Evolutionary conservation across 2,329 filamentous ascomycete genomes (phyloP).

Genomic region (Neoarthrinium moseri): DNA sequence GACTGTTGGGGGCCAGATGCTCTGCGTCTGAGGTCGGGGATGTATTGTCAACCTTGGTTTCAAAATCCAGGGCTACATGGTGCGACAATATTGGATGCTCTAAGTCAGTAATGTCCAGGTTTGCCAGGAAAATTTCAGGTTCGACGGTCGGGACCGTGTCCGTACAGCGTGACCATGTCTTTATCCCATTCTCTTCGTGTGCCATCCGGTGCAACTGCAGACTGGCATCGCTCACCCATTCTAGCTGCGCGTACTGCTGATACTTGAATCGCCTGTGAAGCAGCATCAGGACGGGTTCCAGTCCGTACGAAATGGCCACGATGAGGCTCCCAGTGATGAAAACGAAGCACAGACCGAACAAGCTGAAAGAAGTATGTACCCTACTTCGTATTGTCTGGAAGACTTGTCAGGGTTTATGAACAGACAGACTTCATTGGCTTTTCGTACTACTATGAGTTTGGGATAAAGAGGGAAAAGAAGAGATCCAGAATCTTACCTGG

Average conservation of each 20-base stretch:
- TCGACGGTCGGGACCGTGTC: conserved; percentile 12
- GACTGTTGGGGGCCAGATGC: too few species aligned
- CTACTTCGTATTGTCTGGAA: conserved; percentile 23
- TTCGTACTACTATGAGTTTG: too few species aligned
- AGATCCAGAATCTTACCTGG: neutral
- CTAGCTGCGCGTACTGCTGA: conserved; percentile 17
- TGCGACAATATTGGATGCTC: too few species aligned
- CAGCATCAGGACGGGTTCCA: conserved; percentile 12
- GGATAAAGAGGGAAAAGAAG: neutral
- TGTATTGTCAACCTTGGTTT: too few species aligned
- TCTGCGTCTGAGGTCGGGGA: too few species aligned
- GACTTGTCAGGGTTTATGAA: neutral
- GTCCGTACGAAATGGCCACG: conserved; percentile 14
- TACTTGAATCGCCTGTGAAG: conserved; percentile 12
- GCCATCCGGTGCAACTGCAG: conserved; percentile 26
- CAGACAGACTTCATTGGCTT: too few species aligned
- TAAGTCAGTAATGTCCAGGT: too few species aligned
- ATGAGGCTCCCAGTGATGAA: conserved; percentile 16
- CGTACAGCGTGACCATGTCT: conserved; percentile 13
- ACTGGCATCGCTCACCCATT: conserved; percentile 21
- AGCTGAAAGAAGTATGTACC: conserved; percentile 21
- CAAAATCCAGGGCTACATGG: too few species aligned
- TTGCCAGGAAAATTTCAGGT: too few species aligned
- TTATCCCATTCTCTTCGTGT: conserved; percentile 18
- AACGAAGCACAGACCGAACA: conserved; percentile 24